A percentile compares a stretch with the other conserved stretches of the same genome.
Evolutionary conservation across 305 asterid genomes (phyloP).

Genomic region (Euphrasia arctica): DNA sequence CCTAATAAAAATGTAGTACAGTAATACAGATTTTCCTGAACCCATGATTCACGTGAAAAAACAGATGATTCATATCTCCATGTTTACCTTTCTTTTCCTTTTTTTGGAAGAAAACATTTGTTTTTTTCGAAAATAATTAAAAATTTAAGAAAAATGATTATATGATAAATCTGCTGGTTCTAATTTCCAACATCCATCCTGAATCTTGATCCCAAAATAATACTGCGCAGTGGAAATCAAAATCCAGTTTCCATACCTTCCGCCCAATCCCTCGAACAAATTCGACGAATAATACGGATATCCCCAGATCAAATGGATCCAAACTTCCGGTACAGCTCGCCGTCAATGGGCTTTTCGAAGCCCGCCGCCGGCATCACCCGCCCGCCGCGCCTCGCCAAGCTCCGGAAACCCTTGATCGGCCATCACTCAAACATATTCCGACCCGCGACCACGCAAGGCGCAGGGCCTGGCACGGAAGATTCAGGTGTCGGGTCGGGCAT

Average conservation of each 20-base stretch:
- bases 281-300: conserved; percentile 27
- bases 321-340: conserved; percentile 47
- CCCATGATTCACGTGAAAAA: conserved; percentile 22
- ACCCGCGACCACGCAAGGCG: conserved; percentile 29
- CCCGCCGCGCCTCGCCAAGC: conserved; percentile 56
- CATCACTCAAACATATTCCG: conserved; percentile 39
- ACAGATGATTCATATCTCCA: conserved; percentile 10
- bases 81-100: neutral
- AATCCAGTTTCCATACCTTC: conserved; percentile 13
- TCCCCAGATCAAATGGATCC: conserved; percentile 55
- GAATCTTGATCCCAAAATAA: conserved; percentile 24
- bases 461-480: conserved; percentile 24
- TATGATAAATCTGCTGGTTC: conserved; percentile 7
- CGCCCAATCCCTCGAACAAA: conserved; percentile 18
- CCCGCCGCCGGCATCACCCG: conserved; percentile 47
- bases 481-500: conserved; percentile 26
- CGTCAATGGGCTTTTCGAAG: conserved; percentile 48
- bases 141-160: neutral
- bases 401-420: conserved; percentile 48
- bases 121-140: neutral
- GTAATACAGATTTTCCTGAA: conserved; percentile 7
- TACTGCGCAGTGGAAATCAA: conserved; percentile 15
- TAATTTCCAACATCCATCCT: neutral
- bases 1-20: neutral
- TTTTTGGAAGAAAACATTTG: neutral